A percentile compares a stretch with the other conserved stretches of the same genome.
phyloP scores from a whole-genome alignment of 805 yeast species.

The Candida oleophila region DNA sequence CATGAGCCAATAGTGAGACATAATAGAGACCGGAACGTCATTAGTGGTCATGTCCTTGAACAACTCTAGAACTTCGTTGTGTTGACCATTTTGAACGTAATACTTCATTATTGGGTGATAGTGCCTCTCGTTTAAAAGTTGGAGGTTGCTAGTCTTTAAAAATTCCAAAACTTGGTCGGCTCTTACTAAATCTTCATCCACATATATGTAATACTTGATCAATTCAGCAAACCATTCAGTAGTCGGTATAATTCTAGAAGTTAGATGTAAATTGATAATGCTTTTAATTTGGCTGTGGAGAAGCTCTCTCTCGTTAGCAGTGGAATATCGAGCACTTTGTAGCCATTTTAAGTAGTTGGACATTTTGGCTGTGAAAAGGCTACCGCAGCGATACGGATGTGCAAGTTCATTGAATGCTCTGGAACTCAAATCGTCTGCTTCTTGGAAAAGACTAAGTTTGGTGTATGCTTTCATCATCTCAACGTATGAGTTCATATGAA shows the following conservation, averaged over 20 bases:
- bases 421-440: constrained; percentile 30
- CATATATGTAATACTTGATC: constrained; percentile 21
- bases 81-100: constrained; percentile 15
- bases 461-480: constrained; percentile 29
- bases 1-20: constrained; percentile 31
- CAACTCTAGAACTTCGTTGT: constrained; percentile 23
- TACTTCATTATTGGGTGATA: constrained; percentile 30
- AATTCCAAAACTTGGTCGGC: constrained; percentile 22
- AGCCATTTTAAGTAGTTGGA: constrained; percentile 32
- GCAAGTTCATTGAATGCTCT: constrained; percentile 29
- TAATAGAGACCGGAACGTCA: constrained; percentile 22
- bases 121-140: constrained; percentile 22
- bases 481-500: constrained; percentile 20
- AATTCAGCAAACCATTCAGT: constrained; percentile 22
- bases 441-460: constrained; percentile 26
- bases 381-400: constrained; percentile 29
- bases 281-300: constrained; percentile 1
- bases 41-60: constrained; percentile 33
- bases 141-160: constrained; percentile 11
- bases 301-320: background rate
- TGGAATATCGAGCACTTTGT: background rate
- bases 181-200: constrained; percentile 9
- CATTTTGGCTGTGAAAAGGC: constrained; percentile 26
- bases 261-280: background rate
- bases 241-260: constrained; percentile 1